Base-by-base conservation (phyloP, 169 alveolate species). In the Plasmodium cynomolgi region DNA sequence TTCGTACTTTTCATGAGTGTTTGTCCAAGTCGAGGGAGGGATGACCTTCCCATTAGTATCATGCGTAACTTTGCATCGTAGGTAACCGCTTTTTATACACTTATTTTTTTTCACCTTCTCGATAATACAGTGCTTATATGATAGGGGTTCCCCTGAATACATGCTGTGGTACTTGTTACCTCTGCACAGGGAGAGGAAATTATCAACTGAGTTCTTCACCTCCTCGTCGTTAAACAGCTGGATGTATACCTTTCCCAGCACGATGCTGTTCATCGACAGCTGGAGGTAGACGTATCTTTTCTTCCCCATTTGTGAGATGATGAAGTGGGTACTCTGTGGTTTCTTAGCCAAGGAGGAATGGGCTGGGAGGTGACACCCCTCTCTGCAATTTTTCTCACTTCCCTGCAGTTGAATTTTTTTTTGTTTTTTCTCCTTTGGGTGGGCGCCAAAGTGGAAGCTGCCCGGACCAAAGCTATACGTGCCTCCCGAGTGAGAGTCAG, bases 141-240 rank as follows among this genome's bases (percentile, higher is more conserved):
- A 23, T 62, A 88, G n/a, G 5, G 82, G 44, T 1, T 88, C 94
- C 71, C 73, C 82, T 29, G 86, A 58, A 8, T 79, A 88, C 9
- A 88, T 50, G 50, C 94, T 88, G 56, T 88, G 90, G 73, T 88
- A 58, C 31, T 37, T n/a, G 72, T 88, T 79, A 2, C 94, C 94
- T 47, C 72, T 88, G 41, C 94, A 88, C 29, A 88, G 34, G 47
- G 62, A 79, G 81, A 80, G 31, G 50, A 88, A 88, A 33, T 88
- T 88, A 0, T 88, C 90, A 0, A 54, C 83, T 1, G 94, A 88
- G 33, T 88, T 88, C 71, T 79, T 80, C 33, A 88, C 82, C 23
- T 79, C 94, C 9, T 62, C 71, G 47, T 88, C 94, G 33, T 56
- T 58, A 37, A 79, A 88, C 73, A 88, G 37, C 33, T 88, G 90